A percentile compares a stretch with the other conserved stretches of the same genome.
phyloP scores from a whole-genome alignment of 2,329 filamentous ascomycete genomes.

The Rhytidhysteron rufulum region DNA sequence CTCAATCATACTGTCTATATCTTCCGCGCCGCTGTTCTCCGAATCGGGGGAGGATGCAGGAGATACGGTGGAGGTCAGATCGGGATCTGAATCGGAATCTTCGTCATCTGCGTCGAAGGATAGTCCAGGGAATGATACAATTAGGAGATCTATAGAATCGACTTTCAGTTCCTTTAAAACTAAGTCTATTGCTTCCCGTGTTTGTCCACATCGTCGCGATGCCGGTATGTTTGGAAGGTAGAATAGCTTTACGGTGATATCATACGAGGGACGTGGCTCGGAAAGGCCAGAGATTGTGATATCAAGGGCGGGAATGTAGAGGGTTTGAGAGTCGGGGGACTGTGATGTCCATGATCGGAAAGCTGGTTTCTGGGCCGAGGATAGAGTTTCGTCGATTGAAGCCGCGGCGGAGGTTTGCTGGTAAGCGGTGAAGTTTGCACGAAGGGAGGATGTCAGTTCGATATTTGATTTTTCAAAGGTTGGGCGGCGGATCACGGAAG shows the following conservation, averaged over 20 bases:
- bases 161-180: constrained; percentile 78
- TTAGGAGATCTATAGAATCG: constrained; percentile 75
- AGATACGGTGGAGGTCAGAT: constrained; percentile 14
- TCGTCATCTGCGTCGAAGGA: constrained; percentile 92
- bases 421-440: constrained; percentile 74
- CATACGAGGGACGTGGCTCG: constrained; percentile 81
- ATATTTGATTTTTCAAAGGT: constrained; percentile 82
- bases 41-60: constrained; percentile 9
- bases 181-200: constrained; percentile 71
- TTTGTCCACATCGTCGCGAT: constrained; percentile 64
- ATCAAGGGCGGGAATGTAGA: constrained; percentile 77
- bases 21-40: constrained; percentile 45
- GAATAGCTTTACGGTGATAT: constrained; percentile 94
- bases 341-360: constrained; percentile 65
- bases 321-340: constrained; percentile 33
- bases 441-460: constrained; percentile 84
- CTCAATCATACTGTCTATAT: constrained; percentile 63
- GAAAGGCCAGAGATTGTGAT: constrained; percentile 66
- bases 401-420: constrained; percentile 57
- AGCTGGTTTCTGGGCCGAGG: constrained; percentile 30
- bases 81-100: constrained; percentile 61
- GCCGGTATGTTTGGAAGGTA: constrained; percentile 71
- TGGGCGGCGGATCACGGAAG: constrained; percentile 77
- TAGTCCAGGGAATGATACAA: constrained; percentile 89
- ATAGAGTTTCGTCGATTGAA: constrained; percentile 24